Evolutionary conservation across 2,329 filamentous ascomycete genomes (phyloP).

Genomic region (Microcyclosporella mali): DNA sequence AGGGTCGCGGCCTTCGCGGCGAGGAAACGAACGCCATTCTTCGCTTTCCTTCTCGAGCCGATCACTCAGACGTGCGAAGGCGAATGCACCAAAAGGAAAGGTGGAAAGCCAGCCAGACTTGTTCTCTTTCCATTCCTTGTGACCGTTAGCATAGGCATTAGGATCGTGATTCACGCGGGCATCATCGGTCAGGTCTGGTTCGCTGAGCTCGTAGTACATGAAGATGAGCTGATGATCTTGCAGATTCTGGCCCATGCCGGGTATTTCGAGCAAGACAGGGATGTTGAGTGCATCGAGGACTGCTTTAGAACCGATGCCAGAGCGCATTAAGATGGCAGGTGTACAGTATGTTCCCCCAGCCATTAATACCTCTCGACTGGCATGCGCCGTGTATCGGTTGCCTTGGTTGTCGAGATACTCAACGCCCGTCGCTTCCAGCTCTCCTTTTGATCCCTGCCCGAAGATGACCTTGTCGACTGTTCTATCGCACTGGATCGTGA

Average conservation of each 20-base stretch:
- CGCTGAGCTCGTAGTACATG: slow-evolving; percentile 55
- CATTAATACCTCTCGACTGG: slow-evolving; percentile 20
- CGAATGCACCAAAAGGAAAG: neutral
- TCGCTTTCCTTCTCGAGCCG: slow-evolving; percentile 48
- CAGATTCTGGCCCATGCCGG: slow-evolving; percentile 47
- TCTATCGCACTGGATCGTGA: slow-evolving; percentile 37
- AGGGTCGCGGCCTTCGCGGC: slow-evolving; percentile 49
- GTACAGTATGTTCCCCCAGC: slow-evolving; percentile 48
- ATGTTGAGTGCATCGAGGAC: slow-evolving; percentile 41
- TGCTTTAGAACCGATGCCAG: slow-evolving; percentile 46
- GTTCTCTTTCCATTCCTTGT: slow-evolving; percentile 22
- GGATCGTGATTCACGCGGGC: slow-evolving; percentile 49
- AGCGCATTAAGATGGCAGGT: slow-evolving; percentile 50
- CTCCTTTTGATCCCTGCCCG: slow-evolving; percentile 47
- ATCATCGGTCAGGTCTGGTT: slow-evolving; percentile 48
- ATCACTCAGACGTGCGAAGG: slow-evolving; percentile 56
- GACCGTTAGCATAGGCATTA: slow-evolving; percentile 46
- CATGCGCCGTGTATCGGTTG: slow-evolving; percentile 33
- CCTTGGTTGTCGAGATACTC: slow-evolving; percentile 39
- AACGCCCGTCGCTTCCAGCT: slow-evolving; percentile 42
- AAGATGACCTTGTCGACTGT: slow-evolving; percentile 59
- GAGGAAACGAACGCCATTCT: slow-evolving; percentile 47
- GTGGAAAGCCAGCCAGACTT: slow-evolving; percentile 2
- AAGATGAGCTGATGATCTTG: slow-evolving; percentile 38
- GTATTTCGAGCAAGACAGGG: slow-evolving; percentile 41